Evolutionary conservation across 2,329 filamentous ascomycete genomes (phyloP), one percentile per base, ranked within the genome.

Genomic region (Teratosphaeria gauchensis): DNA sequence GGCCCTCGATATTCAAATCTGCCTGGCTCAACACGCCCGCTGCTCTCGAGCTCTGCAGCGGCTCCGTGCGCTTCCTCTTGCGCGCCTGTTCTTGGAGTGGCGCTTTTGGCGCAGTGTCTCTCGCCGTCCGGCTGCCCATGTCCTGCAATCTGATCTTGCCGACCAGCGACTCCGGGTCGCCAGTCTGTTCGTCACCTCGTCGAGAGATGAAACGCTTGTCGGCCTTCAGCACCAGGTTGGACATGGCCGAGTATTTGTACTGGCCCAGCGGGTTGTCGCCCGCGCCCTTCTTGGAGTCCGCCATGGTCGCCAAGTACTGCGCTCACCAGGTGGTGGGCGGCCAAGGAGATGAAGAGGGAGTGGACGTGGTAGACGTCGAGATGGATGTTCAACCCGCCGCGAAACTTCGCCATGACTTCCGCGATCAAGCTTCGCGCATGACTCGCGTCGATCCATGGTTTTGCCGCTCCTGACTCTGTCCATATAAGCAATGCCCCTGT

Each of bases 141-240:
- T 99, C 92, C 68, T 85, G 84, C 69, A 99, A 92, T 66, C 89
- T 92, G 73, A 99, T 86, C 67, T 92, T 88, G 57, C 94, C 94
- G 59, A 94, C 95, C 60, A 99, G 84, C 59, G 95, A 99, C 78
- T 99, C 94, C 56, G 94, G 95, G 74, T 99, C 94, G 69, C 94
- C 94, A 56, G 92, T 97, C 64, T 90, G 87, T 78, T 99, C 95
- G 76, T 99, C 92, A 68, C 87, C 91, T 69, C 91, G 86, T 74
- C 94, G 86, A 64, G 90, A 90, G 69, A 95, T 88, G 74, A 99
- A 97, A 69, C 94, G 88, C 78, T 92, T 88, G 80, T 99, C 94
- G 79, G 91, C 92, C 89, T 99, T 94, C 84, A 99, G 90, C 73
- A 99, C 94, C 90, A 99, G 88, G 85, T 99, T 99, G 79, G 94